Evolutionary conservation across 129 eudicot genomes (phyloP).

Genomic region (Sambucus nigra): DNA sequence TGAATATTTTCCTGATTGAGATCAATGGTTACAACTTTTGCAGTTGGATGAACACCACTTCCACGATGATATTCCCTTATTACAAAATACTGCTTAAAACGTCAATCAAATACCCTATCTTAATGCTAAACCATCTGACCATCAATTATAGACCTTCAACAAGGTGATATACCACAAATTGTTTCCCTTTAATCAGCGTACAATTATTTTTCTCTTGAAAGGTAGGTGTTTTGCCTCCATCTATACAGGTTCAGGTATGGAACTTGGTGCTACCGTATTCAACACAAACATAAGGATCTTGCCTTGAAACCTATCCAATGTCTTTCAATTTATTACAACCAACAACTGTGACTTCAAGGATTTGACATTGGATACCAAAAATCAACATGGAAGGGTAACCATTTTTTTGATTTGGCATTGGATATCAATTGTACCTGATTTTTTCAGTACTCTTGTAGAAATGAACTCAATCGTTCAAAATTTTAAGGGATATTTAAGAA

Average conservation of each 20-base stretch:
- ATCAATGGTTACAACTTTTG: conserved; percentile 28
- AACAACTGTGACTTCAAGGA: conserved; percentile 92
- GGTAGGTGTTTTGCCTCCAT: conserved; percentile 89
- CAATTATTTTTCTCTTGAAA: conserved; percentile 86
- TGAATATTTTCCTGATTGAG: conserved; percentile 22
- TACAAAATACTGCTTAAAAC: conserved; percentile 21
- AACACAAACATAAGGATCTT: conserved; percentile 78
- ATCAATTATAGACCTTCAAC: no score
- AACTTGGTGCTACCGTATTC: conserved; percentile 62
- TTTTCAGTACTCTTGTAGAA: no score
- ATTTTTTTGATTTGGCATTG: no score
- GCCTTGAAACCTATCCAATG: conserved; percentile 91
- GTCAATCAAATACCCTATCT: conserved; percentile 38
- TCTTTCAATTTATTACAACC: conserved; percentile 64
- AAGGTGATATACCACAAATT: no score
- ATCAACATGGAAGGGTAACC: conserved; percentile 26
- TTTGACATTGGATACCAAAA: conserved; percentile 65
- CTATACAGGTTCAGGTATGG: conserved; percentile 74
- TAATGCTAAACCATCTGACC: conserved; percentile 33
- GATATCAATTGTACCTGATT: no score
- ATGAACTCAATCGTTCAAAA: no score
- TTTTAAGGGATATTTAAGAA: no score
- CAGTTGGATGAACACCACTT: conserved; percentile 22
- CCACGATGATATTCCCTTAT: conserved; percentile 35
- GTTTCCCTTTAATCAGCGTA: conserved; percentile 59